Percentiles rank a stretch among this genome's conserved stretches.
Conservation (phyloP, 2,329 filamentous ascomycete species). For the Aspergillus novofumigatus region DNA sequence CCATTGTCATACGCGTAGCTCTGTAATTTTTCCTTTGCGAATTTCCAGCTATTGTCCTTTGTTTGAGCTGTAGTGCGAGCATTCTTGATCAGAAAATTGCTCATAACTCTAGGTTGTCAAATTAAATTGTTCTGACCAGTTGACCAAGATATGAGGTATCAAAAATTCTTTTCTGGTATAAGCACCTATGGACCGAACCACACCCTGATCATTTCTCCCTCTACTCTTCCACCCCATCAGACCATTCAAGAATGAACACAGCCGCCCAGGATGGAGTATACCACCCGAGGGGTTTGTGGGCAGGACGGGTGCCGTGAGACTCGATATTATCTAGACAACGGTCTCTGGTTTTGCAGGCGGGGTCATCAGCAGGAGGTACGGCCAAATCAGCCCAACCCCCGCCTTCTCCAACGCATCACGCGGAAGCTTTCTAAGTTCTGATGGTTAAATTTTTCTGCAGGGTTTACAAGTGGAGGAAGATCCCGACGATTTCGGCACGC, state of each 20-base stretch:
- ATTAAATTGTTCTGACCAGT: background rate
- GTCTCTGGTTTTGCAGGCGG: constrained; percentile 72
- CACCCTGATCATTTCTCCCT: background rate
- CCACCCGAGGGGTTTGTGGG: constrained; percentile 48
- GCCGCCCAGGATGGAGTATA: constrained; percentile 38
- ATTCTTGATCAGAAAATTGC: background rate
- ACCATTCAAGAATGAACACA: constrained; percentile 24
- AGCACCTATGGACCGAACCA: background rate
- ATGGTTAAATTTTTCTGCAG: constrained; percentile 17
- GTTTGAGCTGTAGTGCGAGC: background rate
- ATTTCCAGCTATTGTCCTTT: too few species aligned
- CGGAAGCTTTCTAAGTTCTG: constrained; percentile 5
- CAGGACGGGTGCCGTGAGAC: constrained; percentile 66
- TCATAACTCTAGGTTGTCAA: background rate
- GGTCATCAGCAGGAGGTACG: constrained; percentile 73
- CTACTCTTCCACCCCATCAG: background rate
- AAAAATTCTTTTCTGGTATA: background rate
- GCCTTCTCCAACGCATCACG: constrained; percentile 7
- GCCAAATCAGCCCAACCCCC: constrained; percentile 5
- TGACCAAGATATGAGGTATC: background rate
- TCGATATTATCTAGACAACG: constrained; percentile 70
- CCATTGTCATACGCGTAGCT: background rate
- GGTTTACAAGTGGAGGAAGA: constrained; percentile 52
- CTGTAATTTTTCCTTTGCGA: background rate
- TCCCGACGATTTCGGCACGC: constrained; percentile 63